Percentiles rank a stretch among this genome's conserved stretches.
Conservation (phyloP, 179 eudicot genomes). For the Actinidia chinensis region DNA sequence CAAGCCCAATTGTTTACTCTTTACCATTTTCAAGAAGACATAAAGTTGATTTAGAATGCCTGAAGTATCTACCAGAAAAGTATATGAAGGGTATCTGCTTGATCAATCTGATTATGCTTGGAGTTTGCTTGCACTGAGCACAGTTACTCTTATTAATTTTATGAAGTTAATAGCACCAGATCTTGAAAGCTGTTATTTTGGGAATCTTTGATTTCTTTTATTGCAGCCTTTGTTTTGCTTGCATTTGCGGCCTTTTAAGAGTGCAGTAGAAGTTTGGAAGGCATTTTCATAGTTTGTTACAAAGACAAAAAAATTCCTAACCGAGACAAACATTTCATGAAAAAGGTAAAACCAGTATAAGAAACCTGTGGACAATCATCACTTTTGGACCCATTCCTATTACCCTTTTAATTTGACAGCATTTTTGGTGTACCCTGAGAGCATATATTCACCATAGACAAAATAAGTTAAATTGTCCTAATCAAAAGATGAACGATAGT, state of each 20-base stretch:
- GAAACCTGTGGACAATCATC: constrained; percentile 43
- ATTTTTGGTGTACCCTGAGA: constrained; percentile 42
- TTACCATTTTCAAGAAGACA: neutral
- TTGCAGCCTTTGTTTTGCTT: constrained; percentile 35
- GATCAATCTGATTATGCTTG: constrained; percentile 42
- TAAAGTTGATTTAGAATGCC: neutral
- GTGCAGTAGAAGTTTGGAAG: constrained; percentile 58
- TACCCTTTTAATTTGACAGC: constrained; percentile 21
- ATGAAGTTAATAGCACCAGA: constrained; percentile 30
- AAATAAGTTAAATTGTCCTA: neutral
- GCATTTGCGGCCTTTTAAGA: constrained; percentile 63
- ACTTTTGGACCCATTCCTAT: constrained; percentile 37
- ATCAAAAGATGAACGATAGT: neutral
- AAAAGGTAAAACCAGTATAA: constrained; percentile 53
- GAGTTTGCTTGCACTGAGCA: constrained; percentile 32
- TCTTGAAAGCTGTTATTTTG: constrained; percentile 43
- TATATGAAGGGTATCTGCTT: constrained; percentile 43
- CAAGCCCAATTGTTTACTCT: too few species aligned
- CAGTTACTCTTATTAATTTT: constrained; percentile 30
- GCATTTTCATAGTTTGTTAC: constrained; percentile 15
- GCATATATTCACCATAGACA: constrained; percentile 15
- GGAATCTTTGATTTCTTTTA: constrained; percentile 60
- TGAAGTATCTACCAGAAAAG: neutral
- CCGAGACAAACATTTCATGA: neutral
- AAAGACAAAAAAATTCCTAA: neutral